Evolutionary conservation across 1,284 basidiomycete genomes (phyloP).

Genomic region (Pholiota adiposa): DNA sequence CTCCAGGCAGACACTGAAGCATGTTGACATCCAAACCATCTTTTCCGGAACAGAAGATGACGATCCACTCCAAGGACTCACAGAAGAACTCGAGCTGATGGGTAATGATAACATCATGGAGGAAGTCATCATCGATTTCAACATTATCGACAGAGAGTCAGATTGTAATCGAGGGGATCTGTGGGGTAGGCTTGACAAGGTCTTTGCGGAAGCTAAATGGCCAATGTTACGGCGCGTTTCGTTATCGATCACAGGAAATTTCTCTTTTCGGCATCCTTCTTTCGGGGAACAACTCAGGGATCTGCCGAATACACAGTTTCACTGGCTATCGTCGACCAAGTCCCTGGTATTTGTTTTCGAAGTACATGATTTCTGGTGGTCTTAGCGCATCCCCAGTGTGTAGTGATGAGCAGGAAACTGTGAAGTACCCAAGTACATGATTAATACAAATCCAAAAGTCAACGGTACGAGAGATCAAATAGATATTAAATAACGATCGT

Average conservation of each 20-base stretch:
- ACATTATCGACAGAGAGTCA: background rate
- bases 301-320: too few relatives aligned
- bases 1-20: slow-evolving; percentile 5
- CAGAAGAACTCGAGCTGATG: slow-evolving; percentile 7
- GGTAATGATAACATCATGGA: slow-evolving; percentile 9
- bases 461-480: too few relatives aligned
- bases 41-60: background rate
- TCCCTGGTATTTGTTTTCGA: too few relatives aligned
- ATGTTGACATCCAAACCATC: background rate
- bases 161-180: slow-evolving; percentile 8
- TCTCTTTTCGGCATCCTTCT: too few relatives aligned
- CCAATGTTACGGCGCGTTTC: slow-evolving; percentile 6
- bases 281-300: too few relatives aligned
- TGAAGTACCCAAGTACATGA: too few relatives aligned
- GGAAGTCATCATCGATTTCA: slow-evolving; percentile 1
- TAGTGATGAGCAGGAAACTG: too few relatives aligned
- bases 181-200: slow-evolving; percentile 13
- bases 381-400: too few relatives aligned
- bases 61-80: slow-evolving; percentile 12
- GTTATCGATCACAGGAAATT: background rate
- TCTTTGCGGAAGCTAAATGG: slow-evolving; percentile 12
- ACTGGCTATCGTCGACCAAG: too few relatives aligned
- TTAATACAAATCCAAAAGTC: too few relatives aligned
- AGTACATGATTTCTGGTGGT: too few relatives aligned
- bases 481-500: too few relatives aligned